Evolutionary conservation across 177 flowering plant genomes (phyloP).

Genomic region (Telopea speciosissima): DNA sequence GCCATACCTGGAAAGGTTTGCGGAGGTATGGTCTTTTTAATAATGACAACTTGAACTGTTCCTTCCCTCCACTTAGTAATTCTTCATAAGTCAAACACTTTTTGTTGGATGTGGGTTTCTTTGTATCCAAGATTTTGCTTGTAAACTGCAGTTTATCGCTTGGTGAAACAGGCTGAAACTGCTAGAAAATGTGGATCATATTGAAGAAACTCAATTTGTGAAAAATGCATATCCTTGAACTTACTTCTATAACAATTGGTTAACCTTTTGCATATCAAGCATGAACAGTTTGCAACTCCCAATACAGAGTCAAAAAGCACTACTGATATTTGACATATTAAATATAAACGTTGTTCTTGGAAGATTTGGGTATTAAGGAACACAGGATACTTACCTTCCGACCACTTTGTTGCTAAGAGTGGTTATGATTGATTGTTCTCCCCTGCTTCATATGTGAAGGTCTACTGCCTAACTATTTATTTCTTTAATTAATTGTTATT

Average conservation of each 20-base stretch:
- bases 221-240: neutral
- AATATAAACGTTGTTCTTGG: too few relatives aligned
- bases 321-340: neutral
- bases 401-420: too few relatives aligned
- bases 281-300: neutral
- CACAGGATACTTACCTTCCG: too few relatives aligned
- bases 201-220: too few relatives aligned
- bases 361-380: too few relatives aligned
- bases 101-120: too few relatives aligned
- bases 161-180: neutral
- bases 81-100: too few relatives aligned
- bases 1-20: conserved; percentile 90
- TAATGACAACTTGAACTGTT: too few relatives aligned
- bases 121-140: neutral
- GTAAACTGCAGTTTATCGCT: neutral
- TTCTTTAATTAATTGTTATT: too few relatives aligned
- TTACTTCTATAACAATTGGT: neutral
- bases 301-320: neutral
- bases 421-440: too few relatives aligned
- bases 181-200: neutral
- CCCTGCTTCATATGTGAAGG: too few relatives aligned
- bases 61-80: neutral
- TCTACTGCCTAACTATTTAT: too few relatives aligned
- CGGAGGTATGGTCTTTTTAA: conserved; percentile 48
- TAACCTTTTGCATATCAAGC: neutral